Evolutionary conservation across 805 yeast genomes (phyloP).

Genomic region (Candida coquimbonensis): DNA sequence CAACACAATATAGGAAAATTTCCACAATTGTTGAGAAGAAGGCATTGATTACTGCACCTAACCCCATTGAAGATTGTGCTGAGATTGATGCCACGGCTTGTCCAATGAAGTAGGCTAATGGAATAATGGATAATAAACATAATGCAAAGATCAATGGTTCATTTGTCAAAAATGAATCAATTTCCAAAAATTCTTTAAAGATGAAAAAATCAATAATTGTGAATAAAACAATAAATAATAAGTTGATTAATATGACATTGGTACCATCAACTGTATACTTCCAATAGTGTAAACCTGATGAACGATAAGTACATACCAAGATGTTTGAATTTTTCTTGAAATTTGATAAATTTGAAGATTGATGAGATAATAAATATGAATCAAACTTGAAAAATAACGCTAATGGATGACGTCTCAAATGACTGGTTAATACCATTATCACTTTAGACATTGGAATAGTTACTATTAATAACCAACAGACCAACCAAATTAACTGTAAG

Average conservation of each 20-base stretch:
- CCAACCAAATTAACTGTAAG: constrained; percentile 41
- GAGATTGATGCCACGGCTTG: constrained; percentile 99
- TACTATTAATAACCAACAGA: constrained; percentile 80
- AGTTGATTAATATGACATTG: constrained; percentile 82
- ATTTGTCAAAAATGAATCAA: constrained; percentile 36
- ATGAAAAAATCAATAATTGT: constrained; percentile 74
- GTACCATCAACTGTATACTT: constrained; percentile 96
- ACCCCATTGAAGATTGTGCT: constrained; percentile 98
- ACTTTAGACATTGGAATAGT: constrained; percentile 93
- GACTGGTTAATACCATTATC: constrained; percentile 57
- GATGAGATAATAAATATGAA: constrained; percentile 20
- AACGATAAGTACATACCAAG: constrained; percentile 83
- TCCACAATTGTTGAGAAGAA: constrained; percentile 95
- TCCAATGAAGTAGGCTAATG: constrained; percentile 94
- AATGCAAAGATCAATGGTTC: constrained; percentile 63
- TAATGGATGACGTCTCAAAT: constrained; percentile 83
- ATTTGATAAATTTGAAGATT: constrained; percentile 1
- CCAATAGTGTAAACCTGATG: constrained; percentile 88
- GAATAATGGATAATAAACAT: constrained; percentile 80
- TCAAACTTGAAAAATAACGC: constrained; percentile 73
- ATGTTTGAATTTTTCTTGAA: constrained; percentile 41
- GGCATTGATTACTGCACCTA: constrained; percentile 97
- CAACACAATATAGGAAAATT: constrained; percentile 86
- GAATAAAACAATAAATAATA: constrained; percentile 71
- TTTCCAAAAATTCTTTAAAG: constrained; percentile 40